These are phyloP conservation scores for Spathaspora sp. DNA, from an alignment of 805 yeast genomes.

Conservation along the genomic window DNA sequence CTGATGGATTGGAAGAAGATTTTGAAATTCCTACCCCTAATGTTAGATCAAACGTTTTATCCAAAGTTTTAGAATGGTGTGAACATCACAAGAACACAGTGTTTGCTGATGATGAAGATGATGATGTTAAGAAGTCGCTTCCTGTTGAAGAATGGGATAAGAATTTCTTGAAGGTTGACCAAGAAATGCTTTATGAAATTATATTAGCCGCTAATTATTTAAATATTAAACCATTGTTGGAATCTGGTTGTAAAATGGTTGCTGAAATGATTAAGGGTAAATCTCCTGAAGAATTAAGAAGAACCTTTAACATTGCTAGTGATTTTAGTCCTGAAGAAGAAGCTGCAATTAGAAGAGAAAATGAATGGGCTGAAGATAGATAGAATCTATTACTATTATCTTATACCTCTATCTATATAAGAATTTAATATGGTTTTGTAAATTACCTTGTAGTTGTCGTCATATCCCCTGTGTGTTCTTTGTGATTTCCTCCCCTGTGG, in stretches of 20 bases:
- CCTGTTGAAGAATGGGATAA: slow-evolving; percentile 97
- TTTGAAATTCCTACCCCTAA: slow-evolving; percentile 87
- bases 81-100: slow-evolving; percentile 84
- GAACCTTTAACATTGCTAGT: slow-evolving; percentile 74
- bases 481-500: neutral
- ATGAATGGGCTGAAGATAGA: slow-evolving; percentile 90
- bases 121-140: slow-evolving; percentile 79
- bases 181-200: slow-evolving; percentile 79
- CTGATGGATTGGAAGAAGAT: slow-evolving; percentile 61
- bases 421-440: no score
- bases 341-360: slow-evolving; percentile 82
- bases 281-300: slow-evolving; percentile 75
- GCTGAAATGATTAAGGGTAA: slow-evolving; percentile 83
- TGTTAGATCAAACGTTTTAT: slow-evolving; percentile 80
- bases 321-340: slow-evolving; percentile 87
- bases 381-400: no score
- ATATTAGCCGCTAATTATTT: slow-evolving; percentile 78
- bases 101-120: slow-evolving; percentile 76
- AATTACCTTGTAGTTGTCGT: no score
- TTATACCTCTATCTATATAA: neutral
- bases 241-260: slow-evolving; percentile 76
- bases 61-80: slow-evolving; percentile 94
- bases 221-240: slow-evolving; percentile 70
- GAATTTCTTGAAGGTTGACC: slow-evolving; percentile 90
- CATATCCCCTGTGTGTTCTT: no score